Conservation (phyloP, 2,329 filamentous ascomycete species). For the Alternaria tenuissima region DNA sequence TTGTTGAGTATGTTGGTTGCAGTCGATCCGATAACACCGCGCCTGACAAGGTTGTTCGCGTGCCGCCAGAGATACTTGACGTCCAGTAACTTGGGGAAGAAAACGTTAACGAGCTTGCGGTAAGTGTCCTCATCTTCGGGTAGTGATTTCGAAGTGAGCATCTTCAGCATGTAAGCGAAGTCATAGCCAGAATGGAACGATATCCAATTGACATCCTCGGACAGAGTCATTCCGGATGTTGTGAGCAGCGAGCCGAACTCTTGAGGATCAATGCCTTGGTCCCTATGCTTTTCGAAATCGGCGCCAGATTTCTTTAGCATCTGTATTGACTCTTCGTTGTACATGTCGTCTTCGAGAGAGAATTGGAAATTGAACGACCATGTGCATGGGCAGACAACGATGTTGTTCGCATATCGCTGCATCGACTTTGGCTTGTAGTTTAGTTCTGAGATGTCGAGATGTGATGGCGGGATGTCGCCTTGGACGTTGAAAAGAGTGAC, state of each 20-base stretch:
- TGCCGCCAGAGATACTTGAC: slow-evolving; percentile 98
- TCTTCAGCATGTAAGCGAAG: slow-evolving; percentile 96
- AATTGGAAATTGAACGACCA: slow-evolving; percentile 99
- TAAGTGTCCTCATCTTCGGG: slow-evolving; percentile 92
- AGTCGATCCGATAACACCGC: slow-evolving; percentile 49
- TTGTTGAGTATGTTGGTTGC: slow-evolving; percentile 80
- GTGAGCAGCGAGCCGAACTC: slow-evolving; percentile 91
- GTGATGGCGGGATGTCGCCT: slow-evolving; percentile 82
- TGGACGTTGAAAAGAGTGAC: slow-evolving; percentile 92
- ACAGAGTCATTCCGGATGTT: slow-evolving; percentile 87
- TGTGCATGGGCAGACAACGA: slow-evolving; percentile 78
- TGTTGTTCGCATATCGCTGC: slow-evolving; percentile 60
- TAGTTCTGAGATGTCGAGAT: slow-evolving; percentile 61
- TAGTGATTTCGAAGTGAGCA: slow-evolving; percentile 81
- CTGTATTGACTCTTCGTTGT: slow-evolving; percentile 92
- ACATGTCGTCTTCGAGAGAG: slow-evolving; percentile 95
- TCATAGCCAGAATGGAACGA: slow-evolving; percentile 98
- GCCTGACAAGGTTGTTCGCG: slow-evolving; percentile 71
- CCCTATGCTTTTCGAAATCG: slow-evolving; percentile 83
- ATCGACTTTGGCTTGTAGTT: slow-evolving; percentile 54
- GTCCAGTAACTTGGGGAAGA: slow-evolving; percentile 93
- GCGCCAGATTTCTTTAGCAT: slow-evolving; percentile 92
- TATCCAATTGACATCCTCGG: slow-evolving; percentile 91
- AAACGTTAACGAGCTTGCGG: slow-evolving; percentile 85
- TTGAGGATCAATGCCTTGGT: slow-evolving; percentile 87